Evolutionary conservation across 306 rosid genomes (phyloP), one percentile per base, ranked within the genome.

Genomic region (Ceratonia siliqua): DNA sequence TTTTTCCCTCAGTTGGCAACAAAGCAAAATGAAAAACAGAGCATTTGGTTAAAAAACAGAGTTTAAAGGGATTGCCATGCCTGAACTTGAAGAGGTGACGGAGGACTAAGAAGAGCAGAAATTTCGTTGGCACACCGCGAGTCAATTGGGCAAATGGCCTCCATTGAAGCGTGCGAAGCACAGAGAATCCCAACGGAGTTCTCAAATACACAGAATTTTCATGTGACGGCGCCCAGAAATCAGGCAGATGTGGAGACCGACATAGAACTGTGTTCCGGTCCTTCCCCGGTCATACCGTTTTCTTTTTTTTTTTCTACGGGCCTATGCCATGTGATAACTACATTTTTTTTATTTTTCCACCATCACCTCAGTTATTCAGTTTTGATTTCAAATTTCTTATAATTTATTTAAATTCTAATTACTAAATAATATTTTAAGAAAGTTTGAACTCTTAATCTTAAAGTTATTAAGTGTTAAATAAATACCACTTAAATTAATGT

Each of bases 101-200:
- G 90, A 68, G 90, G 78, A 27, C 72, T 32, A 25, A 94, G 92
- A 66, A 94, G 97, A 14, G 86, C 67, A 39, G 89, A 85, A 79
- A 88, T 80, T 79, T 87, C 73, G 67, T 61, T 25, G 70, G 84
- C 64, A 73, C 79, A 73, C 24, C 28, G 68, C 0, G 86, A 62
- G 11, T 82, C 87, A 22, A 94, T 78, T 33, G 95, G 81, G 75
- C 97, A 91, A 71, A 82, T 25, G 21, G 77, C 35, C 10, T 87
- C 95, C 98, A 88, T 94, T 53, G 69, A 57, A 41, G 5, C 0
- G 13, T 9, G 64, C 28, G 66, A 32, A 59, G 66, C 25, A 14
- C 39, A n/a, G n/a, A n/a, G n/a, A n/a, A n/a, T n/a, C n/a, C n/a
- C n/a, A n/a, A n/a, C n/a, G n/a, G n/a, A 8, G 25, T 17, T 20